These are phyloP conservation scores for Pholiota molesta DNA, from an alignment of 768 basidiomycete genomes.

Conservation along the genomic window DNA sequence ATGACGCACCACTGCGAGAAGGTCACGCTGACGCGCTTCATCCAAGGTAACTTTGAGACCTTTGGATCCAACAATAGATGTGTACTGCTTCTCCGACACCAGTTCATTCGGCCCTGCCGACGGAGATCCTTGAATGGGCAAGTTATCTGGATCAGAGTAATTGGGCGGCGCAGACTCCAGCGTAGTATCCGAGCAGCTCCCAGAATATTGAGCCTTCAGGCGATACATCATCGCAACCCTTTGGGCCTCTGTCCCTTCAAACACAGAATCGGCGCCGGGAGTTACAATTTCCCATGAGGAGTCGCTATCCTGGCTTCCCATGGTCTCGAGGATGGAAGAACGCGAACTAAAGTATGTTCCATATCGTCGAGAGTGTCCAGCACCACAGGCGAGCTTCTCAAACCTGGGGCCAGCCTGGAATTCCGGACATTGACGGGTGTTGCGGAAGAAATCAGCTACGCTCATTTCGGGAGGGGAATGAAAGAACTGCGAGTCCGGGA, in stretches of 20 bases:
- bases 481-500: neutral
- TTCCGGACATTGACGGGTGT: neutral
- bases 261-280: neutral
- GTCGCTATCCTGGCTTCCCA: conserved; percentile 1
- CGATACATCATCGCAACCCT: conserved; percentile 3
- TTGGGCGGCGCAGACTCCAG: neutral
- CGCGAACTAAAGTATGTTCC: neutral
- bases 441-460: neutral
- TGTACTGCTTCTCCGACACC: neutral
- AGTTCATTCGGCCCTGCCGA: neutral
- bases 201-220: neutral
- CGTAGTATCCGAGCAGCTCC: neutral
- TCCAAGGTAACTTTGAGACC: neutral
- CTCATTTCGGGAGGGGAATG: neutral
- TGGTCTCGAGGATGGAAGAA: neutral
- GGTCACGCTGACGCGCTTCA: neutral
- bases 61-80: neutral
- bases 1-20: conserved; percentile 4
- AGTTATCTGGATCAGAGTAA: neutral
- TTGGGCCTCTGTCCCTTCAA: neutral
- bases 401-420: neutral
- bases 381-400: neutral
- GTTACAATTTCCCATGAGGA: conserved; percentile 3
- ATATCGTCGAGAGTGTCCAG: neutral
- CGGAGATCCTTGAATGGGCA: neutral